These are phyloP conservation scores for Trypanosoma grayi DNA, from an alignment of 208 protist genomes.

Conservation along the genomic window DNA sequence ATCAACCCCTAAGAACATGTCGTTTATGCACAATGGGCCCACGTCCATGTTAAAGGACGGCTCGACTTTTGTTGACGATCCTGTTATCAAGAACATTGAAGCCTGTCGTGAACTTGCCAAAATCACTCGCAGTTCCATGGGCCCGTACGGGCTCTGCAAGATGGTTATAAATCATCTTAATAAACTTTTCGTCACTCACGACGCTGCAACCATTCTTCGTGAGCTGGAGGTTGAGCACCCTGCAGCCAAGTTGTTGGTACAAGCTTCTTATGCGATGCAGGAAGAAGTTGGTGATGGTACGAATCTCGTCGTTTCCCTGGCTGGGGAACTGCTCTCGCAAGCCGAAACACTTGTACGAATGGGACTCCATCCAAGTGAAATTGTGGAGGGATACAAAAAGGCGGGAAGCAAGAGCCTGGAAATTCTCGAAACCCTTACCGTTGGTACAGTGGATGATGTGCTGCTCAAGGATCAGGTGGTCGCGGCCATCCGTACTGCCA, in stretches of 20 bases:
- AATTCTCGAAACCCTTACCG: slow-evolving; percentile 79
- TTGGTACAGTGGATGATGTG: slow-evolving; percentile 78
- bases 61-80: slow-evolving; percentile 93
- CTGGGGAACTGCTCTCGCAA: slow-evolving; percentile 97
- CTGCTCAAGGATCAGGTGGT: slow-evolving; percentile 77
- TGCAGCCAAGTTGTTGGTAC: slow-evolving; percentile 98
- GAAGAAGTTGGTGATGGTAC: slow-evolving; percentile 99
- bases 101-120: slow-evolving; percentile 96
- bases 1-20: slow-evolving; percentile 59
- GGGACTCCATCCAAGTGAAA: slow-evolving; percentile 98
- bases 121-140: slow-evolving; percentile 97
- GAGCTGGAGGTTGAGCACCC: slow-evolving; percentile 99
- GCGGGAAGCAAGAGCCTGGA: slow-evolving; percentile 92
- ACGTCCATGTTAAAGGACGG: slow-evolving; percentile 92
- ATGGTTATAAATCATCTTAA: slow-evolving; percentile 99
- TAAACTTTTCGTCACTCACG: slow-evolving; percentile 99
- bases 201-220: slow-evolving; percentile 99
- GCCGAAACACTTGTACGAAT: slow-evolving; percentile 96
- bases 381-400: slow-evolving; percentile 98
- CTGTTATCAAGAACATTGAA: slow-evolving; percentile 98
- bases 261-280: slow-evolving; percentile 98
- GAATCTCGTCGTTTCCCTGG: slow-evolving; percentile 98
- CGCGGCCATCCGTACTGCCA: slow-evolving; percentile 73
- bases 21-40: slow-evolving; percentile 89
- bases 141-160: slow-evolving; percentile 99